These are phyloP conservation scores for Volvariella volvacea DNA, from an alignment of 1,284 basidiomycete species.

Conservation along the genomic window DNA sequence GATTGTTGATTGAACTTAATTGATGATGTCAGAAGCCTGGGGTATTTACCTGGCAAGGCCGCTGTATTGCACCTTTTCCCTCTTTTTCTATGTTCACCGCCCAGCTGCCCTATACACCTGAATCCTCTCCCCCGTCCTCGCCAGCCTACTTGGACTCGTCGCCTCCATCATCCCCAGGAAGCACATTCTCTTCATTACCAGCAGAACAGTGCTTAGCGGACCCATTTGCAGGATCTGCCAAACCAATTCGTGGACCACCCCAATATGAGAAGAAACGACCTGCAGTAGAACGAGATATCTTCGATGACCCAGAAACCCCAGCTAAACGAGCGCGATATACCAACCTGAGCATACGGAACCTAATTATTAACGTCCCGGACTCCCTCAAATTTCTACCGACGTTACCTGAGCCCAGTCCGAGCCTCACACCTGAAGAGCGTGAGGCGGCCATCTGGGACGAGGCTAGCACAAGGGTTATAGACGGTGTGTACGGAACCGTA, in stretches of 20 bases:
- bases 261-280: conserved; percentile 7
- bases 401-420: not conserved
- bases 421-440: conserved; percentile 8
- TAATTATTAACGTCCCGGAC: not conserved
- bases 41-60: no score
- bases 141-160: conserved; percentile 10
- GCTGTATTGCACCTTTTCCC: no score
- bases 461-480: conserved; percentile 28
- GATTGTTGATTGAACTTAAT: no score
- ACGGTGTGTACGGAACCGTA: conserved; percentile 29
- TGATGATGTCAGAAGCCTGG: no score
- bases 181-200: conserved; percentile 1
- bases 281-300: conserved; percentile 1
- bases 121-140: conserved; percentile 9
- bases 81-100: conserved; percentile 7
- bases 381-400: not conserved
- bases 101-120: conserved; percentile 4
- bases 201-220: not conserved
- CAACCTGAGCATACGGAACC: not conserved
- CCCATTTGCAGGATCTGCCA: conserved; percentile 10
- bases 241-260: conserved; percentile 7
- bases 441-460: conserved; percentile 36
- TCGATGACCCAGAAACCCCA: conserved; percentile 5
- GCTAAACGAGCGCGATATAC: conserved; percentile 1
- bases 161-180: conserved; percentile 7